Evolutionary conservation across 495 filamentous ascomycete species (phyloP).

Genomic region (Aspergillus ellipticus): DNA sequence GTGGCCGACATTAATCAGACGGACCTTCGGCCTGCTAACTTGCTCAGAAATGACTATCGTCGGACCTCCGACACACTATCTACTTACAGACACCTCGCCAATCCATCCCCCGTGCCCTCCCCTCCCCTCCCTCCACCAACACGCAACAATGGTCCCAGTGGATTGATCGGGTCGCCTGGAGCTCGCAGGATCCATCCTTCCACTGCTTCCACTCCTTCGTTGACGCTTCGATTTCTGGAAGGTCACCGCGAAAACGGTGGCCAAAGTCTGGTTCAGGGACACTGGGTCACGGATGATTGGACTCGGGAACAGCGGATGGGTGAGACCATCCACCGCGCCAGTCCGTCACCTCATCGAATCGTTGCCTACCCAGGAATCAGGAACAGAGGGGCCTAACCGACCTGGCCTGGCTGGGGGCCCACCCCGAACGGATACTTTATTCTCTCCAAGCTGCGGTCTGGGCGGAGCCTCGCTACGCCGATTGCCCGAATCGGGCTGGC

Average conservation of each 20-base stretch:
- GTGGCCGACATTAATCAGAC: too few species aligned
- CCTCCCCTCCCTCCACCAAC: too few species aligned
- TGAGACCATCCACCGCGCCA: neutral
- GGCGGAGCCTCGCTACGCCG: constrained; percentile 23
- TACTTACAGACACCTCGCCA: too few species aligned
- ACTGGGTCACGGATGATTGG: neutral
- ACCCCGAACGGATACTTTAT: constrained; percentile 21
- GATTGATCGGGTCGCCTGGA: neutral
- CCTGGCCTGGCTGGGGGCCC: neutral
- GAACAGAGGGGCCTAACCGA: constrained; percentile 1
- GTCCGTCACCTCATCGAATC: neutral
- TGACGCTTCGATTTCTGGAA: constrained; percentile 4
- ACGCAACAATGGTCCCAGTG: neutral
- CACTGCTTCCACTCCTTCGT: neutral
- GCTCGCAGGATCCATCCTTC: neutral
- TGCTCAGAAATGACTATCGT: too few species aligned
- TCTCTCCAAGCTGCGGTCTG: constrained; percentile 24
- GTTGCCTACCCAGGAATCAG: neutral
- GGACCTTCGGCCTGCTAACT: too few species aligned
- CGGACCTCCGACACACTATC: too few species aligned
- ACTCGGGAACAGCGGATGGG: constrained; percentile 1
- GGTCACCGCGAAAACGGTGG: neutral
- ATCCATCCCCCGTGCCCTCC: too few species aligned
- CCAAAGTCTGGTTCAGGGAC: neutral
- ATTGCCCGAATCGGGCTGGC: constrained; percentile 13